A percentile compares a stretch with the other conserved stretches of the same genome.
These are phyloP conservation scores for Rosa rugosa DNA, from an alignment of 306 rosid genomes.

Conservation along the genomic window DNA sequence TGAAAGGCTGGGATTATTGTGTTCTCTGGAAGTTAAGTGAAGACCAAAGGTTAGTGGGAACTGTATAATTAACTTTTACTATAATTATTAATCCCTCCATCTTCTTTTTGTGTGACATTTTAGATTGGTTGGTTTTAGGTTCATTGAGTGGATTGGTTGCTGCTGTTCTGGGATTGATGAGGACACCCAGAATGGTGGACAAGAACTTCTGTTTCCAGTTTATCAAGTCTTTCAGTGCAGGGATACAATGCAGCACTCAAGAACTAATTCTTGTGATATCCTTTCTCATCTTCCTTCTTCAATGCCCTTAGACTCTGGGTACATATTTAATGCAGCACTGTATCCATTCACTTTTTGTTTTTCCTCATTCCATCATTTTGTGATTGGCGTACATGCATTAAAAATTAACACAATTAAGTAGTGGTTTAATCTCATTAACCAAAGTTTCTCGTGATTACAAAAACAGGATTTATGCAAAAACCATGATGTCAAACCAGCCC, in stretches of 20 bases:
- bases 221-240: constrained; percentile 65
- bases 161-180: constrained; percentile 84
- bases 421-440: not conserved
- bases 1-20: constrained; percentile 84
- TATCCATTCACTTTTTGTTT: not conserved
- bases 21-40: constrained; percentile 74
- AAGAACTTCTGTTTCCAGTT: constrained; percentile 58
- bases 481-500: constrained; percentile 69
- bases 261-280: constrained; percentile 60
- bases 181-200: constrained; percentile 43
- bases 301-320: constrained; percentile 72
- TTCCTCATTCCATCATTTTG: not conserved
- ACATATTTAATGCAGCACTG: not conserved
- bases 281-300: constrained; percentile 66
- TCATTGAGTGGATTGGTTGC: constrained; percentile 75
- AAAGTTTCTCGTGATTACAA: not conserved
- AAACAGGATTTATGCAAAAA: constrained; percentile 64
- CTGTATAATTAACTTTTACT: not conserved
- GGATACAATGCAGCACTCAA: constrained; percentile 67
- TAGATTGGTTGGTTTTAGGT: constrained; percentile 40
- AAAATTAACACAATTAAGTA: not conserved
- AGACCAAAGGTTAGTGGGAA: constrained; percentile 62
- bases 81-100: not conserved
- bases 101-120: constrained; percentile 12
- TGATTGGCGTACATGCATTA: not conserved